Evolutionary conservation across 129 eudicot species (phyloP), one percentile per base, ranked within the genome.

Genomic region (Smallanthus sonchifolius): DNA sequence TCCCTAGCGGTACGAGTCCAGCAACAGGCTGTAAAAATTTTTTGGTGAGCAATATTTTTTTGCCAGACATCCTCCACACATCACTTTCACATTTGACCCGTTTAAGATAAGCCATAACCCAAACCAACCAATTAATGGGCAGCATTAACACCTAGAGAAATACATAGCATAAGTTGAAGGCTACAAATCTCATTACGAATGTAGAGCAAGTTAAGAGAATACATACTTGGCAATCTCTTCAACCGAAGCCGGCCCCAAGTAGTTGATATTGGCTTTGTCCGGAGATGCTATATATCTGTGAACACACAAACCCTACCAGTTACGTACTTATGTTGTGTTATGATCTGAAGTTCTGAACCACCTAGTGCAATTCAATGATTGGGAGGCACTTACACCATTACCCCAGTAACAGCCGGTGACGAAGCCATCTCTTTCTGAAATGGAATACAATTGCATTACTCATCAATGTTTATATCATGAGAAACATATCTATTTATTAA

Each of bases 231-330:
- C 98, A 56, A 93, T 83, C 65, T 93, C 96, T 82, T 87, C 86
- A 51, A 86, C 79, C 30, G 97, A 78, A 72, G 97, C 93, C 28
- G 96, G 96, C 16, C 98, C 98, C 80, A 93, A 77, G 79, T 93
- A 93, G 83, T 93, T 93, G 54, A 11, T 20, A 77, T 93, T 93
- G 65, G 19, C 64, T 78, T 86, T 90, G 73, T 93, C 96, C 28
- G 98, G 77, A 72, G 98, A 86, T 62, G 85, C 98, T 80, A 93
- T 82, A 81, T 93, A 93, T 78, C 98, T 93, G 67, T 48, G 17
- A n/a, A 55, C 39, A 83, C 19, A 19, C 61, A 73, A 20, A 2
- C 19, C 17, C 38, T 30, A 54, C 44, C 20, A 30, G 30, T 54
- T 45, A 37, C 66, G 51, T 56, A 30, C 17, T 54, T 45, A 37